phyloP scores from a whole-genome alignment of 148 eudicot species.

The Gaultheria prostrata region DNA sequence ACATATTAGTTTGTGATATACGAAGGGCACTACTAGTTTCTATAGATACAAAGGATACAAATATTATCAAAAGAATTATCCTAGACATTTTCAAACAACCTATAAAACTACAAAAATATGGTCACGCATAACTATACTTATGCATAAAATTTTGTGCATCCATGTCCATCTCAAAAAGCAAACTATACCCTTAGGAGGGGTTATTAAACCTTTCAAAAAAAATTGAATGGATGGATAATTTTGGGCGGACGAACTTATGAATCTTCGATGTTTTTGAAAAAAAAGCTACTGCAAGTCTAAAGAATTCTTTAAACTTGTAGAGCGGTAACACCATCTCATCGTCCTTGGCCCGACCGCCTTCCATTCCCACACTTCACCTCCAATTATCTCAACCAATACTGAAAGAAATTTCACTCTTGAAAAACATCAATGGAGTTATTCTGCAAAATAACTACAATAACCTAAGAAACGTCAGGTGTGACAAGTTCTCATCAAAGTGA shows the following conservation, averaged over 20 bases:
- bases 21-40: background rate
- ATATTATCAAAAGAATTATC: background rate
- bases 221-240: background rate
- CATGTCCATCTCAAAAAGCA: background rate
- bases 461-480: no score
- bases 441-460: no score
- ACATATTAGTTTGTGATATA: background rate
- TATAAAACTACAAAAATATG: background rate
- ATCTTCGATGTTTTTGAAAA: background rate
- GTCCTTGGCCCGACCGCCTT: background rate
- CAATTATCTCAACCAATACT: background rate
- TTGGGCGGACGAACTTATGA: background rate
- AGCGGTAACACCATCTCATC: background rate
- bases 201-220: background rate
- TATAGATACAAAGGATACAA: background rate
- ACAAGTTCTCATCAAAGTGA: background rate
- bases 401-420: background rate
- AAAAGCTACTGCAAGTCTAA: background rate
- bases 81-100: background rate
- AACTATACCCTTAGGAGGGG: background rate
- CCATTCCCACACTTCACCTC: background rate
- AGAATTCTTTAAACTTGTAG: background rate
- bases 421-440: background rate
- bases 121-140: background rate
- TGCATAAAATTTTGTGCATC: background rate